A percentile compares a stretch with the other conserved stretches of the same genome.
Evolutionary conservation across 768 basidiomycete genomes (phyloP).

Genomic region (Macrolepiota dolichaula): DNA sequence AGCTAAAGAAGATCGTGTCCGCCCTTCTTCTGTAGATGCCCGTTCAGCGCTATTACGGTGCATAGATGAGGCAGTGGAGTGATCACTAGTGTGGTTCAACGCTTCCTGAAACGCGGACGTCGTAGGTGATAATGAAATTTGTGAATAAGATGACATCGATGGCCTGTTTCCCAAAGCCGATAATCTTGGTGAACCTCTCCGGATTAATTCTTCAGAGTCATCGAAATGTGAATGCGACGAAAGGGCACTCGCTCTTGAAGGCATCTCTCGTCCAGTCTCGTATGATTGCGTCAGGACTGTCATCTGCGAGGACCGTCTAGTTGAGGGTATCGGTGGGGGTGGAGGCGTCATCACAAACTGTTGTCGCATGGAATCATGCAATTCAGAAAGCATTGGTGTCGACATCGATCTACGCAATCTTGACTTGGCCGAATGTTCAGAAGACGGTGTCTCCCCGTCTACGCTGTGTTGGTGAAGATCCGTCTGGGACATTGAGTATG

Average conservation of each 20-base stretch:
- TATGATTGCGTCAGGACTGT: slow-evolving; percentile 23
- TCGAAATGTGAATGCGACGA: slow-evolving; percentile 31
- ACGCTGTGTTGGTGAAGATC: slow-evolving; percentile 31
- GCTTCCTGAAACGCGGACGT: slow-evolving; percentile 79
- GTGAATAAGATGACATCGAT: slow-evolving; percentile 66
- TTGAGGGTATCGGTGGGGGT: slow-evolving; percentile 26
- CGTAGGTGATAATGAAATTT: slow-evolving; percentile 60
- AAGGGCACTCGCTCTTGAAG: slow-evolving; percentile 15
- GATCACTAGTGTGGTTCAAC: slow-evolving; percentile 26
- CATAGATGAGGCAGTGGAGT: slow-evolving; percentile 19
- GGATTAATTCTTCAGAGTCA: slow-evolving; percentile 29
- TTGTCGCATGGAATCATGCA: slow-evolving; percentile 27
- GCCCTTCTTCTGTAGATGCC: not conserved
- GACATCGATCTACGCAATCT: slow-evolving; percentile 48
- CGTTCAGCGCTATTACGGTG: slow-evolving; percentile 16
- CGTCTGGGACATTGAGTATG: slow-evolving; percentile 58
- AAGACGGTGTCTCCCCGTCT: slow-evolving; percentile 9
- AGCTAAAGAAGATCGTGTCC: slow-evolving; percentile 34
- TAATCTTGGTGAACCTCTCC: slow-evolving; percentile 46
- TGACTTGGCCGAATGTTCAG: slow-evolving; percentile 11
- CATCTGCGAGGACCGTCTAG: slow-evolving; percentile 22
- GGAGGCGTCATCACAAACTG: slow-evolving; percentile 40
- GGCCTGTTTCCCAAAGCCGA: slow-evolving; percentile 48
- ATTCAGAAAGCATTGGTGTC: slow-evolving; percentile 49
- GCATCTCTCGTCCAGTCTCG: slow-evolving; percentile 22